Conservation (phyloP, 2,329 filamentous ascomycete genomes). For the Harringtonia lauricola region DNA sequence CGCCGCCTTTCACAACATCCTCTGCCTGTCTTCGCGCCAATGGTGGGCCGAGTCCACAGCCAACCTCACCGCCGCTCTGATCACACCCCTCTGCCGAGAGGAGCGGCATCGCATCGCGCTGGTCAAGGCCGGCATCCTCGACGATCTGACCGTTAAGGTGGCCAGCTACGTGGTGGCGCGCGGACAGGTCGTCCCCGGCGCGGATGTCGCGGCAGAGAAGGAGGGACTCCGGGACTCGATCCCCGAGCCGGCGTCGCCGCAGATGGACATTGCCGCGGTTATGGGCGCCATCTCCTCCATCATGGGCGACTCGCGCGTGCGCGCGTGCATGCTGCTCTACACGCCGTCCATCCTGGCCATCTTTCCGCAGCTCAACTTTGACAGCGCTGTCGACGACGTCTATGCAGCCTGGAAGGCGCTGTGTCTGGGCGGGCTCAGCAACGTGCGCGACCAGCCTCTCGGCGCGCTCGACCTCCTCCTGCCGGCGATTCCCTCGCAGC, state of each 20-base stretch:
- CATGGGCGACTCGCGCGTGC: conserved; percentile 66
- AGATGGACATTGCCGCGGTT: conserved; percentile 53
- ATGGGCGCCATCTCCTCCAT: conserved; percentile 69
- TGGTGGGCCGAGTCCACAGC: conserved; percentile 45
- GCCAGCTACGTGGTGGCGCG: conserved; percentile 58
- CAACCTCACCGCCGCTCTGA: conserved; percentile 31
- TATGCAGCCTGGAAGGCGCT: conserved; percentile 40
- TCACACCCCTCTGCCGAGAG: conserved; percentile 51
- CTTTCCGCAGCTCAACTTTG: conserved; percentile 50
- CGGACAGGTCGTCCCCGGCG: conserved; percentile 57
- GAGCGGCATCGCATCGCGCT: conserved; percentile 62
- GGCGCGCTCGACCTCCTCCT: conserved; percentile 57
- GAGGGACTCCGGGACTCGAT: conserved; percentile 46
- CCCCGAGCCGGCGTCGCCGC: conserved; percentile 48
- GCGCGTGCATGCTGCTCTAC: conserved; percentile 59
- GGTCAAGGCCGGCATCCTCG: conserved; percentile 61
- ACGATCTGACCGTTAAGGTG: conserved; percentile 64
- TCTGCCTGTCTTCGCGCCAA: conserved; percentile 35
- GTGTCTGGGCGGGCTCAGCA: conserved; percentile 39
- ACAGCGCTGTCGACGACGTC: conserved; percentile 32
- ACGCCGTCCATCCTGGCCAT: conserved; percentile 59
- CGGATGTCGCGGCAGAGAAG: conserved; percentile 41
- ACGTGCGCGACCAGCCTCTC: conserved; percentile 29
- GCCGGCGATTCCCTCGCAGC: conserved; percentile 38
- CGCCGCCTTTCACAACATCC: conserved; percentile 51